Percentiles rank a stretch among this genome's conserved stretches.
These are phyloP conservation scores for Rosellinia necatrix DNA, from an alignment of 2,329 filamentous ascomycete species.

Conservation along the genomic window DNA sequence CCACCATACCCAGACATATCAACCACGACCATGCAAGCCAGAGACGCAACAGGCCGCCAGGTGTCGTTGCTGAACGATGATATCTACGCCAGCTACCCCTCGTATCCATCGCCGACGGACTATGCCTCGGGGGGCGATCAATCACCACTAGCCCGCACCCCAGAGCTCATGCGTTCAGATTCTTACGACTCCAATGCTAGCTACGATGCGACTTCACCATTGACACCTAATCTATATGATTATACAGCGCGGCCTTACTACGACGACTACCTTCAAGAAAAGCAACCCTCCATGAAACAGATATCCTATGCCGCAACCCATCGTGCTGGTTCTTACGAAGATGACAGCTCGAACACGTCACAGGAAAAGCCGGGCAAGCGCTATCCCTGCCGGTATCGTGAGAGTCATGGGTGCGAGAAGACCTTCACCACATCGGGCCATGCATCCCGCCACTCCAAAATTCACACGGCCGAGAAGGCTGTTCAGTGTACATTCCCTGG, in stretches of 20 bases:
- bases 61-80: slow-evolving; percentile 67
- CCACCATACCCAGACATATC: background rate
- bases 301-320: slow-evolving; percentile 50
- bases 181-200: slow-evolving; percentile 66
- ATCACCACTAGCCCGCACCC: slow-evolving; percentile 57
- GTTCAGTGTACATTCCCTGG: slow-evolving; percentile 69
- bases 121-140: slow-evolving; percentile 45
- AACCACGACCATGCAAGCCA: slow-evolving; percentile 53
- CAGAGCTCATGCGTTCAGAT: slow-evolving; percentile 62
- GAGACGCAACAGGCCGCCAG: slow-evolving; percentile 60
- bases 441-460: slow-evolving; percentile 83
- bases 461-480: slow-evolving; percentile 80
- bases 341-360: slow-evolving; percentile 51
- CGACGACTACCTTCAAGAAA: slow-evolving; percentile 43
- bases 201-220: slow-evolving; percentile 58
- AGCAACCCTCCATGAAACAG: slow-evolving; percentile 45
- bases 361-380: slow-evolving; percentile 63
- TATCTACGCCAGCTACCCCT: slow-evolving; percentile 40
- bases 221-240: slow-evolving; percentile 57
- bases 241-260: slow-evolving; percentile 46
- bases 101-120: slow-evolving; percentile 45
- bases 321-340: slow-evolving; percentile 57
- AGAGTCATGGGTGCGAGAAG: slow-evolving; percentile 73
- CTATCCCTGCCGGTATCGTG: slow-evolving; percentile 75
- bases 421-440: slow-evolving; percentile 85